Evolutionary conservation across 768 basidiomycete species (phyloP), one percentile per base, ranked within the genome.

Genomic region (Tephrocybe rancida): DNA sequence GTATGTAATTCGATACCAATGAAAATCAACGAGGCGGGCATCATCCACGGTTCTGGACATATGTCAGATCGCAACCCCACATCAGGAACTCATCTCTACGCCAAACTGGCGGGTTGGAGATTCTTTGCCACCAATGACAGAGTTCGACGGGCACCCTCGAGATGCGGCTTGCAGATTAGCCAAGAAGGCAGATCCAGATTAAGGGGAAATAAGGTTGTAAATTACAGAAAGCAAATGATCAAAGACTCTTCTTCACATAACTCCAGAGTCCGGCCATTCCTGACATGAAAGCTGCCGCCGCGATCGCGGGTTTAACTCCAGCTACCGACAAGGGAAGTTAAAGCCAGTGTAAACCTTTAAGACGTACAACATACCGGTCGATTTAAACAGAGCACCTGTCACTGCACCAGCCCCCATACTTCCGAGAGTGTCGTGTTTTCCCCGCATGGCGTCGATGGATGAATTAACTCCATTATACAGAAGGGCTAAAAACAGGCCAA

Each of bases 391-490:
- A 29, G 85, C 89, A 52, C 96, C 96, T 56, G 93, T 95, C 62
- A 94, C 65, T 34, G 85, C 95, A 27, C 95, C 96, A 52, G 96
- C 95, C 38, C 84, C 82, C 87, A 98, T 93, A 63, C 91, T 93
- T 57, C 95, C 95, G 59, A 84, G 78, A 42, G 83, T 86, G 68
- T 99, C 97, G 70, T 98, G 96, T 70, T 89, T 84, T 58, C 95
- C 94, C 67, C 96, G 85, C 67, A 86, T 76, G 53, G 82, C 77
- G 71, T 98, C 96, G 64, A 98, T 90, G 50, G 88, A 83, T 55
- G 95, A 96, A 78, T 98, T 98, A 75, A 98, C 82, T 60, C 86
- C 89, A 73, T 99, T 99, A 78, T 99, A 99, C 62, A 89, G 82
- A 61, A 99, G 85, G 51, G 96, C 96, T 99, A 69, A 59, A 68